Evolutionary conservation across 2,329 filamentous ascomycete species (phyloP).

Genomic region (Thermothelomyces thermophilus): DNA sequence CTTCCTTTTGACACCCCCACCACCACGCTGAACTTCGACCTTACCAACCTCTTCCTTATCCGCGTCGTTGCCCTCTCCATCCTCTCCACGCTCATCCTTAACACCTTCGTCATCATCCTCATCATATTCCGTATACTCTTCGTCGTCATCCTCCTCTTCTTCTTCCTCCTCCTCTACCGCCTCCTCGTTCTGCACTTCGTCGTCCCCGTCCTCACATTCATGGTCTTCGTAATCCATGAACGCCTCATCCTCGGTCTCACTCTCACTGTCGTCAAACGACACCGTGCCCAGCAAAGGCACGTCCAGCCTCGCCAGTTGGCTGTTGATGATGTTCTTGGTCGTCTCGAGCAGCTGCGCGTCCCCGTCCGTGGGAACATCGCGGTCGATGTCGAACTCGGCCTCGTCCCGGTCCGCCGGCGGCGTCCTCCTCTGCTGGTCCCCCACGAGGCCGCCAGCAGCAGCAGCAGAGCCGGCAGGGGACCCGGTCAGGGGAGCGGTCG

Average conservation of each 20-base stretch:
- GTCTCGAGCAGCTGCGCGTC: constrained; percentile 39
- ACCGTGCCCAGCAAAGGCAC: constrained; percentile 41
- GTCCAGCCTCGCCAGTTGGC: constrained; percentile 40
- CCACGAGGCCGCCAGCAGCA: too few relatives aligned
- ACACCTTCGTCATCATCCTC: not conserved
- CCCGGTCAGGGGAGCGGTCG: too few relatives aligned
- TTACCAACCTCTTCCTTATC: constrained; percentile 21
- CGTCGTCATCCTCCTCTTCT: too few relatives aligned
- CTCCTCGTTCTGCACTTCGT: constrained; percentile 19
- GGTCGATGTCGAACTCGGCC: constrained; percentile 36
- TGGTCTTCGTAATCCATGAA: constrained; percentile 28
- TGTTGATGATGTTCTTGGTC: constrained; percentile 43
- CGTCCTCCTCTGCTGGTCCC: too few relatives aligned
- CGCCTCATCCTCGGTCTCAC: constrained; percentile 35
- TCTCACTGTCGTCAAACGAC: constrained; percentile 38
- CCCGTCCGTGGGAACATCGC: constrained; percentile 34
- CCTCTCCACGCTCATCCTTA: constrained; percentile 24
- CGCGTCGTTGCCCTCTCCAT: constrained; percentile 24
- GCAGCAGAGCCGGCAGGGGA: too few relatives aligned
- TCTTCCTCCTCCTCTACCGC: not conserved
- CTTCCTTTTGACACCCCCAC: constrained; percentile 4
- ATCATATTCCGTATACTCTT: too few relatives aligned
- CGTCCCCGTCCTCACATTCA: constrained; percentile 23
- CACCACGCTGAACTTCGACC: constrained; percentile 10
- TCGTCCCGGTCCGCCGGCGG: constrained; percentile 33